These are phyloP conservation scores for Rosellinia necatrix DNA, from an alignment of 2,329 filamentous ascomycete genomes.

Conservation along the genomic window DNA sequence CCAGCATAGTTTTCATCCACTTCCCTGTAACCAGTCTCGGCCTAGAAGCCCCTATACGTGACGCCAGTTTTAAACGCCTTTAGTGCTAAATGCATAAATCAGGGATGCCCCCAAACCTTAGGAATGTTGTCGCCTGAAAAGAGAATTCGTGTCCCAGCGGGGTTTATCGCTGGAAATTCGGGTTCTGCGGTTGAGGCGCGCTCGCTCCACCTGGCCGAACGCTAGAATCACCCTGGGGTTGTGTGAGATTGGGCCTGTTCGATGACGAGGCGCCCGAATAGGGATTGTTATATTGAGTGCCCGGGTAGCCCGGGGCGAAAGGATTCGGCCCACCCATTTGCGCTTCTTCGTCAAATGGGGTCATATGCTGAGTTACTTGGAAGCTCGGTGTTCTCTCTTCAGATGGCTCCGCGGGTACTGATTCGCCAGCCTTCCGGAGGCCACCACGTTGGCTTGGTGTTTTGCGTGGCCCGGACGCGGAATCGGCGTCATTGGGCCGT, in stretches of 20 bases:
- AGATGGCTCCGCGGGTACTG: slow-evolving; percentile 30
- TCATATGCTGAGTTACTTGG: slow-evolving; percentile 38
- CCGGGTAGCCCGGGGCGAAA: slow-evolving; percentile 15
- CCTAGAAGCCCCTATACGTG: not conserved
- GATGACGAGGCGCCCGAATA: slow-evolving; percentile 26
- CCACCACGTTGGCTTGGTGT: slow-evolving; percentile 38
- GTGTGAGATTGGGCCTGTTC: slow-evolving; percentile 15
- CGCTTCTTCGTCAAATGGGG: slow-evolving; percentile 41
- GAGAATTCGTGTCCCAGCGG: not conserved
- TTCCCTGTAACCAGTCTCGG: not conserved
- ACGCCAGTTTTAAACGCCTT: slow-evolving; percentile 20
- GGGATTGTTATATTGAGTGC: slow-evolving; percentile 19
- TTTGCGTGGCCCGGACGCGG: slow-evolving; percentile 34
- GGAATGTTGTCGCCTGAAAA: slow-evolving; percentile 1
- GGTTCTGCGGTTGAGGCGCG: slow-evolving; percentile 14
- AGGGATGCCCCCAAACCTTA: slow-evolving; percentile 6
- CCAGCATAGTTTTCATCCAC: not conserved
- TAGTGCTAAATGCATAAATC: slow-evolving; percentile 12
- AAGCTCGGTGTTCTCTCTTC: slow-evolving; percentile 32
- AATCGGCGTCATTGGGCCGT: slow-evolving; percentile 46
- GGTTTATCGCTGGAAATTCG: slow-evolving; percentile 29
- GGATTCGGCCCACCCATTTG: slow-evolving; percentile 37
- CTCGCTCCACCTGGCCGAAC: slow-evolving; percentile 19
- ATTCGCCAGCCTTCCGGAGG: slow-evolving; percentile 39
- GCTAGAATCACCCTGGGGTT: not conserved